phyloP scores from a whole-genome alignment of 805 yeast species.

The Brettanomyces bruxellensis region DNA sequence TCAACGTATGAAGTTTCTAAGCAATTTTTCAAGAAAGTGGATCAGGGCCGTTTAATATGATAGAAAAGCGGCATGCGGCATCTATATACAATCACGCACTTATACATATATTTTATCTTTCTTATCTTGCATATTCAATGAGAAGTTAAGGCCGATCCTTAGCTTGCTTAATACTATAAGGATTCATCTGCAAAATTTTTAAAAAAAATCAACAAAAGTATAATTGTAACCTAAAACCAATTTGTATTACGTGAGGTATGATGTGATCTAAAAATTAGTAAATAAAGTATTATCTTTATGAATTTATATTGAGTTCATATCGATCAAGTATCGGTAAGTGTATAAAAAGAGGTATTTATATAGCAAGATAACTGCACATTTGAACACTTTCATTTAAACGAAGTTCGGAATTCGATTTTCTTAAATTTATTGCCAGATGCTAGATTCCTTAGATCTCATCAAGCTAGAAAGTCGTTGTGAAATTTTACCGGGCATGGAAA shows the following conservation, averaged over 20 bases:
- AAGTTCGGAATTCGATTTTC: neutral
- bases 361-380: neutral
- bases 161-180: too few species aligned
- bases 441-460: conserved; percentile 12
- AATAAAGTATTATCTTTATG: too few species aligned
- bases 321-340: too few species aligned
- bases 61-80: neutral
- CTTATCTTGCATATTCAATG: neutral
- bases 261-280: too few species aligned
- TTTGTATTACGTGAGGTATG: too few species aligned
- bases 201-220: too few species aligned
- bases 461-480: conserved; percentile 19
- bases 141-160: too few species aligned
- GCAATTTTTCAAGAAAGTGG: conserved; percentile 30
- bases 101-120: neutral
- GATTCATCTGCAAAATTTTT: too few species aligned
- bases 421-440: conserved; percentile 3
- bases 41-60: neutral
- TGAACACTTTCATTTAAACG: neutral
- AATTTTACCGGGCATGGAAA: conserved; percentile 18
- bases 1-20: conserved; percentile 90
- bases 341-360: too few species aligned
- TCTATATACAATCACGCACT: neutral
- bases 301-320: too few species aligned
- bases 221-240: too few species aligned